These are phyloP conservation scores for Phytophthora tubulina DNA, from an alignment of 352 stramenopile species.

Conservation along the genomic window DNA sequence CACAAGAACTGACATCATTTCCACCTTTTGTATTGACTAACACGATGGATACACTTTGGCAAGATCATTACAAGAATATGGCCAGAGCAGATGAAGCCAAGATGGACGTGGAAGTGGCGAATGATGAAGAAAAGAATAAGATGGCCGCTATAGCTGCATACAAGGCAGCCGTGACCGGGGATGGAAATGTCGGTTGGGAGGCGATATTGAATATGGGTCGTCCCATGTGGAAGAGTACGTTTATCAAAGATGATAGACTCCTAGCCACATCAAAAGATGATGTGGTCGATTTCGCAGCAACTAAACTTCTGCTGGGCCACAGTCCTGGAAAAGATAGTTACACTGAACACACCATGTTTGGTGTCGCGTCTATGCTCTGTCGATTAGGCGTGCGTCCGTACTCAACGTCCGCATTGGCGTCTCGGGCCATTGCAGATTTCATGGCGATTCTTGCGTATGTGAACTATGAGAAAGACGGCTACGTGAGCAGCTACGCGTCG, in stretches of 20 bases:
- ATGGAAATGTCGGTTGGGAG: not conserved
- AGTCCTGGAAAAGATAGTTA: constrained; percentile 1
- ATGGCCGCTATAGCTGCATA: not conserved
- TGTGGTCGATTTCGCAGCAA: not conserved
- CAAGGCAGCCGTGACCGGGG: not conserved
- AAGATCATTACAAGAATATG: not conserved
- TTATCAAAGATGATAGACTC: not conserved
- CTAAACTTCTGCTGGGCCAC: constrained; percentile 18
- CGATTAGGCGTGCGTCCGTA: constrained; percentile 31
- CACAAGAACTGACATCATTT: not conserved
- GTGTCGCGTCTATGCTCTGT: constrained; percentile 33
- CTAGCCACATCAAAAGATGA: not conserved
- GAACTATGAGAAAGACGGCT: constrained; percentile 21
- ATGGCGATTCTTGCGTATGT: constrained; percentile 39
- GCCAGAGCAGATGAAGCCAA: not conserved
- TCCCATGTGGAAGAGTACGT: constrained; percentile 11
- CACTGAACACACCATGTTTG: constrained; percentile 5
- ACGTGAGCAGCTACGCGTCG: constrained; percentile 27
- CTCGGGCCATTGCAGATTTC: constrained; percentile 30
- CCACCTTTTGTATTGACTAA: not conserved
- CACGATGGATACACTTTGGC: not conserved
- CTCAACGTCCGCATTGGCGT: not conserved
- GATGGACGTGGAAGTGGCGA: not conserved
- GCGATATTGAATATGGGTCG: not conserved
- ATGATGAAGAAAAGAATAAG: not conserved